Evolutionary conservation across 805 yeast species (phyloP), one percentile per base, ranked within the genome.

Genomic region (Wickerhamiella parazyma): DNA sequence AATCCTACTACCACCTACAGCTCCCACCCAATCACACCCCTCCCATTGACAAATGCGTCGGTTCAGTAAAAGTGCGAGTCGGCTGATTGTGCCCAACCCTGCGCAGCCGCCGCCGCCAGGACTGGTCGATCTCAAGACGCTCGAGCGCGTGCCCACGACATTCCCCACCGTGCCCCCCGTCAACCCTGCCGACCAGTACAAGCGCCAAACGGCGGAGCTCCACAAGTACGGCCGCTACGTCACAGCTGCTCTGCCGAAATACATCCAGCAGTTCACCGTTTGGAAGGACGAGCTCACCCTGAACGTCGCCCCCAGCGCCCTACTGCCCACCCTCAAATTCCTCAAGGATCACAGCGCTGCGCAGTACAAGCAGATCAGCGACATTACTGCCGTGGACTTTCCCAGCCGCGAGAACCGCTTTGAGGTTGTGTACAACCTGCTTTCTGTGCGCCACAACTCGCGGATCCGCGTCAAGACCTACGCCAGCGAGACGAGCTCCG

Each of bases 201-300:
- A 66, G 55, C 81, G 72, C 51, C 76, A 73, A 47, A 61, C 63
- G 42, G 87, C 77, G 57, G 84, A 80, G 51, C 69, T 83, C 49
- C 93, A 81, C 67, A 75, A 76, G 63, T 84, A 80, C 61, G 94
- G 94, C 21, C 71, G 74, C 45, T 84, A 84, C 58, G 60, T 84
- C 51, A 78, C 80, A 71, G 71, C 83, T 7, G 73, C 82, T 49
- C 58, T 84, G 65, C 94, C 94, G 38, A 84, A 82, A 62, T 81
- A 66, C 57, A 71, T 84, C 49, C 93, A 84, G 65, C 80, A 80
- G 60, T 84, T 82, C 55, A 69, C 83, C 5, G 94, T 84, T 39
- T 84, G 94, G 94, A 84, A 84, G 63, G 93, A 84, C 59, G 94
- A 84, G 64, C 72, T 84, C 60, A 73, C 79, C 36, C 62, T 84